Conservation (phyloP, 83 land plant genomes). For the Thuja plicata region DNA sequence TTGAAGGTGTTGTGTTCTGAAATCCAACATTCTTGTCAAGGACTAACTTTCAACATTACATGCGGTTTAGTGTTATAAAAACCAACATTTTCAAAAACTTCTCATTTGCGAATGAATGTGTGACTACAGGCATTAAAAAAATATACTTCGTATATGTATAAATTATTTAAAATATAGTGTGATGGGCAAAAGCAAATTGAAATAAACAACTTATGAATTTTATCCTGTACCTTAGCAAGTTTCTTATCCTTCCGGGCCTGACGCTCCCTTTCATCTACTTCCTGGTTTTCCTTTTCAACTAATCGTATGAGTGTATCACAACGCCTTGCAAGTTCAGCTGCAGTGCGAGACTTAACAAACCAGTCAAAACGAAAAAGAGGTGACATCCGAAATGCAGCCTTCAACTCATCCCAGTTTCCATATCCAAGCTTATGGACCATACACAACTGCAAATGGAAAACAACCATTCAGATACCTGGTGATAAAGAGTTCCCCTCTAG, state of each 20-base stretch:
- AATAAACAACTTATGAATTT: neutral
- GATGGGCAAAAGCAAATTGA: neutral
- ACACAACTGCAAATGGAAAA: constrained; percentile 57
- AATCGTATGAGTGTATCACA: constrained; percentile 95
- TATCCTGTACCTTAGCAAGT: constrained; percentile 35
- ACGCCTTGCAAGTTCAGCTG: constrained; percentile 94
- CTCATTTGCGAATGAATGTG: neutral
- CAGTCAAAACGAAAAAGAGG: constrained; percentile 96
- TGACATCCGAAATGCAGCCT: constrained; percentile 93
- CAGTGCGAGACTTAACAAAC: constrained; percentile 99
- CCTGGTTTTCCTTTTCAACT: constrained; percentile 95
- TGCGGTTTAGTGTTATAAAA: neutral
- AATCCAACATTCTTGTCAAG: neutral
- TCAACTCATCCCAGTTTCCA: constrained; percentile 99
- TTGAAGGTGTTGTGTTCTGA: constrained; percentile 44
- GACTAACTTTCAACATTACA: neutral
- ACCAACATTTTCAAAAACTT: neutral
- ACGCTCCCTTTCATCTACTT: constrained; percentile 91
- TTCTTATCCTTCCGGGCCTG: constrained; percentile 98
- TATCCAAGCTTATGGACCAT: constrained; percentile 98
- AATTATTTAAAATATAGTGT: neutral
- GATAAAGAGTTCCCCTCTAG: neutral
- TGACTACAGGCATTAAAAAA: constrained; percentile 12
- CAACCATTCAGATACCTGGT: neutral
- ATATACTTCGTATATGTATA: neutral